Percentiles rank a stretch among this genome's conserved stretches.
Conservation (phyloP, 495 filamentous ascomycete genomes). For the Penicillium nucicola region DNA sequence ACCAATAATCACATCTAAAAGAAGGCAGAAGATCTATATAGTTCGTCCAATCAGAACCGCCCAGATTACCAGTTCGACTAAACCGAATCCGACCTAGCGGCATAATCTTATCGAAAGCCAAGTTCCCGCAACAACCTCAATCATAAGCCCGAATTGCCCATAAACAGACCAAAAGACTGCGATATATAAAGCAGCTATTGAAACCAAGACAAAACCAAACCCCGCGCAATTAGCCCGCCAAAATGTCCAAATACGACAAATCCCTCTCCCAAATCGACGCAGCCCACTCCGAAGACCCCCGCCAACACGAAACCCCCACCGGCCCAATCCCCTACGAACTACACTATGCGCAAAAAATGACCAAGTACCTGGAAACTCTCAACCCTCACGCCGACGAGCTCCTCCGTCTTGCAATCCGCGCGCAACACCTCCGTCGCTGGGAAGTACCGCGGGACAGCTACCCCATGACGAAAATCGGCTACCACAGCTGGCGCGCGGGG, state of each 20-base stretch:
- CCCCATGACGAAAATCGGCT: conserved; percentile 66
- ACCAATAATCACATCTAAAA: too few relatives aligned
- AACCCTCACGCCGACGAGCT: conserved; percentile 55
- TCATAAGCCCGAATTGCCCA: background rate
- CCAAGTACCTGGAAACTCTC: conserved; percentile 57
- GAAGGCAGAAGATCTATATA: background rate
- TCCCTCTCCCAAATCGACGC: conserved; percentile 66
- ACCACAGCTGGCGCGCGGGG: conserved; percentile 69
- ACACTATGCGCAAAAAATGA: conserved; percentile 77
- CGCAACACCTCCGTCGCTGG: conserved; percentile 81
- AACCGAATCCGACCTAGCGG: background rate
- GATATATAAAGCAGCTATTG: too few relatives aligned
- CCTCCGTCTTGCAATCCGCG: conserved; percentile 70
- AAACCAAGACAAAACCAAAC: too few relatives aligned
- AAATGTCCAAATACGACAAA: conserved; percentile 33
- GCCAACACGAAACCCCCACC: conserved; percentile 23
- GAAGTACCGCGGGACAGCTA: conserved; percentile 69
- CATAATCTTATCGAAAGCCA: background rate
- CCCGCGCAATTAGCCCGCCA: background rate
- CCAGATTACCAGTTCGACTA: background rate
- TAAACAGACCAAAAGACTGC: too few relatives aligned
- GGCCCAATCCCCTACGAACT: conserved; percentile 64
- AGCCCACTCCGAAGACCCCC: conserved; percentile 70
- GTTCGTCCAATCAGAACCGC: conserved; percentile 1
- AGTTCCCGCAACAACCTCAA: background rate